These are phyloP conservation scores for Acacia concinna DNA, from an alignment of 331 rosid species.

Conservation along the genomic window DNA sequence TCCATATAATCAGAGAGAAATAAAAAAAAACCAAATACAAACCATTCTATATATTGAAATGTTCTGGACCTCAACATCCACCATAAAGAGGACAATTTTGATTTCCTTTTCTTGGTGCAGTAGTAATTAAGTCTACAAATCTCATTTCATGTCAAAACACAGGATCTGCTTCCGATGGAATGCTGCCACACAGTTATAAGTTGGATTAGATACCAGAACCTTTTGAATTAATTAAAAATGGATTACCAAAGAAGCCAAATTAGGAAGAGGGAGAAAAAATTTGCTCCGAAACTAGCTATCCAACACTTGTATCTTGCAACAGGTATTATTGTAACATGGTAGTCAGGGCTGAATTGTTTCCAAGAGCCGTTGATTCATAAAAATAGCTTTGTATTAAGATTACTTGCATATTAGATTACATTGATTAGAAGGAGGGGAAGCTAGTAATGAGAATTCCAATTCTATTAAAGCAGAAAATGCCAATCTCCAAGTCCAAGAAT, in stretches of 20 bases:
- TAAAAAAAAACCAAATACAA: background rate
- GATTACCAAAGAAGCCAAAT: background rate
- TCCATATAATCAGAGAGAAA: background rate
- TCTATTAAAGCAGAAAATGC: background rate
- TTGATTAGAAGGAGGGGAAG: background rate
- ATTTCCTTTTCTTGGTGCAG: background rate
- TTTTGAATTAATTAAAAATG: background rate
- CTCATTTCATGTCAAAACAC: background rate
- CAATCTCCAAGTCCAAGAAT: background rate
- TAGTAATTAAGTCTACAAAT: background rate
- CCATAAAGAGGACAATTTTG: background rate
- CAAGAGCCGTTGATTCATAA: constrained; percentile 1
- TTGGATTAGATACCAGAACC: background rate
- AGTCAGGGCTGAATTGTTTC: background rate
- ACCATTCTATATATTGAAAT: background rate
- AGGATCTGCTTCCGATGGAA: background rate
- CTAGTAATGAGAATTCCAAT: background rate
- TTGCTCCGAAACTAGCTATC: background rate
- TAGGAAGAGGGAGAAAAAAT: background rate
- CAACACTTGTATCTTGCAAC: background rate
- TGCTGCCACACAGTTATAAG: background rate
- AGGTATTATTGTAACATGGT: background rate
- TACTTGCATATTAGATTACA: background rate
- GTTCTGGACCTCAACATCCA: background rate
- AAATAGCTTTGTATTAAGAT: background rate